phyloP scores from a whole-genome alignment of 441 rosid genomes.

The Mallotus japonicus region DNA sequence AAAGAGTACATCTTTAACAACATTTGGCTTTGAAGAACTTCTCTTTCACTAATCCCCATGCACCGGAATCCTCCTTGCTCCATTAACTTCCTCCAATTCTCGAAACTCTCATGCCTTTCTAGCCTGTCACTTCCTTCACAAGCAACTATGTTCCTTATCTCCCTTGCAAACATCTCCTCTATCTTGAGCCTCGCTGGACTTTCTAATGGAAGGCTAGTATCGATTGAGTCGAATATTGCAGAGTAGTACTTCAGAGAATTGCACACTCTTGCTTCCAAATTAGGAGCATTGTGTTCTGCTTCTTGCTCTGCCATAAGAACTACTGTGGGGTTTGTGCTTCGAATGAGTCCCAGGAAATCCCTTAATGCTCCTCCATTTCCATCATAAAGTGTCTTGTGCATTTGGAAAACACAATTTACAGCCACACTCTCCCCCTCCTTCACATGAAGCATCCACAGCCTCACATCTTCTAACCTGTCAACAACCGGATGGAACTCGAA shows the following conservation, averaged over 20 bases:
- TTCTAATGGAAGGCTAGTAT: conserved; percentile 55
- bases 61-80: conserved; percentile 77
- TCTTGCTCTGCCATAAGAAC: conserved; percentile 83
- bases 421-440: conserved; percentile 85
- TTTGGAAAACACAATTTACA: conserved; percentile 70
- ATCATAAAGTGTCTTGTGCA: conserved; percentile 82
- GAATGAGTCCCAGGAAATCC: conserved; percentile 70
- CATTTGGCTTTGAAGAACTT: conserved; percentile 76
- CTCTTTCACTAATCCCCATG: conserved; percentile 64
- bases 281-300: conserved; percentile 50
- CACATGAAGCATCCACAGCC: conserved; percentile 98
- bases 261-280: conserved; percentile 60
- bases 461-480: conserved; percentile 90
- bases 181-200: conserved; percentile 65
- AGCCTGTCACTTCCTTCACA: conserved; percentile 86
- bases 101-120: conserved; percentile 76
- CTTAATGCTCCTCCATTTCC: conserved; percentile 61
- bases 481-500: conserved; percentile 97
- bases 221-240: conserved; percentile 75
- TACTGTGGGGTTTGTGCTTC: conserved; percentile 69
- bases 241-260: conserved; percentile 75
- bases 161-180: conserved; percentile 85
- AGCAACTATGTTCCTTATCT: conserved; percentile 75
- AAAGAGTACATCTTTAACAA: conserved; percentile 70
- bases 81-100: conserved; percentile 69